phyloP scores from a whole-genome alignment of 2,329 filamentous ascomycete species.

The Pseudocercospora pini-densiflorae region DNA sequence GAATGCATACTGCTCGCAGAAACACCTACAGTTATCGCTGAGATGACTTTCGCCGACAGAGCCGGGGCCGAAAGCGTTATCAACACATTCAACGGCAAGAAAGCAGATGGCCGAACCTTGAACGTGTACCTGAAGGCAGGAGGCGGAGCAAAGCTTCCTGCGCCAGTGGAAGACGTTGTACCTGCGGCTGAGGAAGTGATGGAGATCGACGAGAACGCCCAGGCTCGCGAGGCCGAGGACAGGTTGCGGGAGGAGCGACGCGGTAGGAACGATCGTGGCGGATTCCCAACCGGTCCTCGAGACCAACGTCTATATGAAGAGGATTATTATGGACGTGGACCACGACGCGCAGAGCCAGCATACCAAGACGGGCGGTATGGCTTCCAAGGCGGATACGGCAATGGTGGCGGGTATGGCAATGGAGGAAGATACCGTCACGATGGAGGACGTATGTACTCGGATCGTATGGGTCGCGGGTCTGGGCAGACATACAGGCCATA shows the following conservation, averaged over 20 bases:
- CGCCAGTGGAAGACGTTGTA: slow-evolving; percentile 26
- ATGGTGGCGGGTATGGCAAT: slow-evolving; percentile 33
- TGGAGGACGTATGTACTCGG: slow-evolving; percentile 38
- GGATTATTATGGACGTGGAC: slow-evolving; percentile 30
- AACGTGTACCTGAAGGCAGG: slow-evolving; percentile 62
- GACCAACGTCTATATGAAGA: slow-evolving; percentile 29
- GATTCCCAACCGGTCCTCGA: slow-evolving; percentile 30
- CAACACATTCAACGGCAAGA: slow-evolving; percentile 77
- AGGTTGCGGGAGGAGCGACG: slow-evolving; percentile 40
- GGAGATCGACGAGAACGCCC: slow-evolving; percentile 47
- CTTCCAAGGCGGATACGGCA: slow-evolving; percentile 40
- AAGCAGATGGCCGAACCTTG: slow-evolving; percentile 74
- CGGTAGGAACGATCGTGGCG: slow-evolving; percentile 30
- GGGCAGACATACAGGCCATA: slow-evolving; percentile 33
- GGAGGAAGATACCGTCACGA: slow-evolving; percentile 33
- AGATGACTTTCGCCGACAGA: slow-evolving; percentile 74
- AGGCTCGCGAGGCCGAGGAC: slow-evolving; percentile 37
- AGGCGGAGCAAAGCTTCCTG: slow-evolving; percentile 20
- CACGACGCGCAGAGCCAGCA: slow-evolving; percentile 39
- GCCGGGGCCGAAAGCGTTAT: slow-evolving; percentile 77
- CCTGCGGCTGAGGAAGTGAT: slow-evolving; percentile 44
- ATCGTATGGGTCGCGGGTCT: slow-evolving; percentile 31
- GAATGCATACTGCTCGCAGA: slow-evolving; percentile 71
- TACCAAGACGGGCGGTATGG: slow-evolving; percentile 52
- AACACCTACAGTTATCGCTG: slow-evolving; percentile 73